phyloP scores from a whole-genome alignment of 2,329 filamentous ascomycete genomes.

The Aureobasidium musti region DNA sequence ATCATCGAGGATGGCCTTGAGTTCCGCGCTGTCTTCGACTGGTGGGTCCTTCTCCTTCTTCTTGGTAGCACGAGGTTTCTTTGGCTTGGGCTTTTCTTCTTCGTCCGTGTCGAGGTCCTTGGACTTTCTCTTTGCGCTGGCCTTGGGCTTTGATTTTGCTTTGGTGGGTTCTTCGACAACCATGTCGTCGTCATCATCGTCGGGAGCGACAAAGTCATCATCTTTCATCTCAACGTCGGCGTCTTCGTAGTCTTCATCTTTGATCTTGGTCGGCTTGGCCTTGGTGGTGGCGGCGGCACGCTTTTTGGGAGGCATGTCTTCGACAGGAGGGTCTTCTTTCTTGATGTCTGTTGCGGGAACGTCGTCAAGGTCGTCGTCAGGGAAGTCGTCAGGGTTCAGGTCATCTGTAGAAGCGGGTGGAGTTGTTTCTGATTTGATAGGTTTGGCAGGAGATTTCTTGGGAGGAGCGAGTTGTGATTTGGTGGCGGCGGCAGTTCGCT shows the following conservation, averaged over 20 bases:
- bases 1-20: slow-evolving; percentile 83
- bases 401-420: slow-evolving; percentile 42
- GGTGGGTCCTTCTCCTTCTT: slow-evolving; percentile 66
- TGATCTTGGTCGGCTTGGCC: slow-evolving; percentile 54
- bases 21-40: slow-evolving; percentile 65
- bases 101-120: slow-evolving; percentile 58
- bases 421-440: slow-evolving; percentile 39
- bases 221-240: slow-evolving; percentile 57
- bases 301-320: slow-evolving; percentile 44
- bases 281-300: slow-evolving; percentile 25
- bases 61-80: slow-evolving; percentile 42
- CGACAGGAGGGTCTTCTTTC: slow-evolving; percentile 59
- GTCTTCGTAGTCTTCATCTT: slow-evolving; percentile 62
- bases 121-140: slow-evolving; percentile 59
- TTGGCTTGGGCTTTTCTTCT: slow-evolving; percentile 49
- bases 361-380: slow-evolving; percentile 45
- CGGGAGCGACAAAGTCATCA: slow-evolving; percentile 49
- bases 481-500: slow-evolving; percentile 47
- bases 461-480: slow-evolving; percentile 33
- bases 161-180: slow-evolving; percentile 44
- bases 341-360: slow-evolving; percentile 73
- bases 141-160: slow-evolving; percentile 39
- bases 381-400: slow-evolving; percentile 41
- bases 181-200: slow-evolving; percentile 48
- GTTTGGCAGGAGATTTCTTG: slow-evolving; percentile 33